Evolutionary conservation across 1,139 yeast species (phyloP).

Genomic region (Kodamaea plutei): DNA sequence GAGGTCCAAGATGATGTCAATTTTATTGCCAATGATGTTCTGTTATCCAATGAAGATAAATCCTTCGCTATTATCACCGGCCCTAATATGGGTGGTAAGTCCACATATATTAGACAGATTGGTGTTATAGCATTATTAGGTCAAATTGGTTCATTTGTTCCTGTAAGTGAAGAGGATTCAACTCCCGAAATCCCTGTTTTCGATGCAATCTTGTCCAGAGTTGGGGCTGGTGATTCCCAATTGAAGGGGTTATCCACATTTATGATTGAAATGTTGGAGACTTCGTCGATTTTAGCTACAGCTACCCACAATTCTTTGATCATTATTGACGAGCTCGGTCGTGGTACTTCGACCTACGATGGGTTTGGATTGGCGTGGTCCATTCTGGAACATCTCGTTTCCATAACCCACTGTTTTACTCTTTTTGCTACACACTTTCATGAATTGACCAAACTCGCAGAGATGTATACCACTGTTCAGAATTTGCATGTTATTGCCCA

Average conservation of each 20-base stretch:
- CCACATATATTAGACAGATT: conserved; percentile 87
- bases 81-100: conserved; percentile 98
- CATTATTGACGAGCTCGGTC: conserved; percentile 90
- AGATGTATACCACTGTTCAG: conserved; percentile 54
- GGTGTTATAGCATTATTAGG: conserved; percentile 89
- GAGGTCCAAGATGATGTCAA: conserved; percentile 86
- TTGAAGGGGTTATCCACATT: conserved; percentile 94
- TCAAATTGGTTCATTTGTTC: conserved; percentile 90
- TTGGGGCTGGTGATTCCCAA: conserved; percentile 98
- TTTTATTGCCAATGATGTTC: conserved; percentile 84
- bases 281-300: conserved; percentile 83
- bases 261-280: conserved; percentile 97
- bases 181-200: conserved; percentile 75
- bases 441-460: conserved; percentile 78
- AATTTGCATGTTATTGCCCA: conserved; percentile 95
- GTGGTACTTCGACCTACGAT: conserved; percentile 96
- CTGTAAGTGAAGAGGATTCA: conserved; percentile 45
- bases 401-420: conserved; percentile 68
- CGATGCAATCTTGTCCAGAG: conserved; percentile 90
- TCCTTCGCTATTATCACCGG: conserved; percentile 89
- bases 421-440: conserved; percentile 97
- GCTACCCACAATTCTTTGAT: conserved; percentile 83
- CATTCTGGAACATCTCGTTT: conserved; percentile 79
- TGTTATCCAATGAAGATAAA: conserved; percentile 39
- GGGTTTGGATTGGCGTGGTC: conserved; percentile 99